Percentiles rank a stretch among this genome's conserved stretches.
Evolutionary conservation across 257 asterid species (phyloP).

Genomic region (Solanum sejunctum): DNA sequence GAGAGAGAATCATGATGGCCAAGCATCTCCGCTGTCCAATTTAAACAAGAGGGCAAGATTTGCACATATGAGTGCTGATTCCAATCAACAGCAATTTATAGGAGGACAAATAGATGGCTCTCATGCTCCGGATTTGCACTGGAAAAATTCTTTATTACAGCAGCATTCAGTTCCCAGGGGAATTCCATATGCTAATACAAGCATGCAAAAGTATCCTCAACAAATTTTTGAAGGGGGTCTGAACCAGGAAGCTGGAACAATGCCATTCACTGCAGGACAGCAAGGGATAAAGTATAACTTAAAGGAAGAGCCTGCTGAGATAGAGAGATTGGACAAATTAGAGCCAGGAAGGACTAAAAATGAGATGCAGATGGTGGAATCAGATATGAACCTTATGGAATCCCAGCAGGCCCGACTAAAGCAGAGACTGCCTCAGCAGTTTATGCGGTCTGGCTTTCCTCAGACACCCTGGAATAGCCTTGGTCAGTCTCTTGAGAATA

Average conservation of each 20-base stretch:
- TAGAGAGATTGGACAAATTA: constrained; percentile 55
- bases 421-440: constrained; percentile 67
- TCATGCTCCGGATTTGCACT: constrained; percentile 60
- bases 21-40: constrained; percentile 38
- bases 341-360: constrained; percentile 31
- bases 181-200: constrained; percentile 40
- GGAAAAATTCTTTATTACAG: constrained; percentile 68
- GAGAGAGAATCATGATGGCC: constrained; percentile 72
- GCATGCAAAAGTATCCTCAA: constrained; percentile 59
- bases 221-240: constrained; percentile 59
- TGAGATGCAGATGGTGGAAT: constrained; percentile 36
- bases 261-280: constrained; percentile 51
- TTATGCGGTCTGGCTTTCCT: constrained; percentile 49
- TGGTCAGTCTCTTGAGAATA: constrained; percentile 60
- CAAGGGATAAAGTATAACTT: constrained; percentile 71
- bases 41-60: constrained; percentile 58
- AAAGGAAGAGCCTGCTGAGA: constrained; percentile 86
- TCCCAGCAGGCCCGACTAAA: constrained; percentile 51
- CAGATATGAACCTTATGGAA: constrained; percentile 47
- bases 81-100: constrained; percentile 41
- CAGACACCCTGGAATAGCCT: constrained; percentile 70
- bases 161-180: constrained; percentile 55
- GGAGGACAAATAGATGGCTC: constrained; percentile 54
- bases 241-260: constrained; percentile 52
- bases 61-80: constrained; percentile 31